Conservation (phyloP, 169 alveolate species). For the Plasmodium ovale region DNA sequence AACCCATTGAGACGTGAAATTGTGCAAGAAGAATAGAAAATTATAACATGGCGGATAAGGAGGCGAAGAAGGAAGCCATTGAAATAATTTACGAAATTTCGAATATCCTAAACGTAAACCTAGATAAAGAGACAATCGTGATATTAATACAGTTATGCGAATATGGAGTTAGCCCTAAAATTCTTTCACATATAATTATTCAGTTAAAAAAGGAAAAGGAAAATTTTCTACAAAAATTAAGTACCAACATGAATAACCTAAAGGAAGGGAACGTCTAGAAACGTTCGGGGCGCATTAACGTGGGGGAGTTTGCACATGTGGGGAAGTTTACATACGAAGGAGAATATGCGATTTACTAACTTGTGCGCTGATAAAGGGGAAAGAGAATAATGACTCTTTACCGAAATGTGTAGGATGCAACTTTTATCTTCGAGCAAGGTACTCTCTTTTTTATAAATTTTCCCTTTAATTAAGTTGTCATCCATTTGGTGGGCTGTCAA, state of each 20-base stretch:
- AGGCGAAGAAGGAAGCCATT: conserved; percentile 78
- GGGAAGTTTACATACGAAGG: no score
- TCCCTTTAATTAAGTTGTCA: not conserved
- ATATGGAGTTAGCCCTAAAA: conserved; percentile 83
- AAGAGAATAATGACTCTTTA: not conserved
- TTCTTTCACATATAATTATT: conserved; percentile 78
- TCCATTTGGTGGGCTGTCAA: not conserved
- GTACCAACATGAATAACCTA: conserved; percentile 13
- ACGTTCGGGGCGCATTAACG: not conserved
- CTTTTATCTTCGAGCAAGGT: not conserved
- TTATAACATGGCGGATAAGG: conserved; percentile 66
- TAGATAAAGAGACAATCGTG: conserved; percentile 80
- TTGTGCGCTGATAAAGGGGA: no score
- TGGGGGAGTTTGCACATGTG: not conserved
- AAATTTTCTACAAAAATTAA: conserved; percentile 44
- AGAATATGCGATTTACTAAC: no score
- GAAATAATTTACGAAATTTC: conserved; percentile 82
- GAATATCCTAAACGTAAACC: conserved; percentile 79
- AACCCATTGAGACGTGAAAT: no score
- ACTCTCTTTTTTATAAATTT: not conserved
- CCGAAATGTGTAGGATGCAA: not conserved
- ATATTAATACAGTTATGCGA: conserved; percentile 81
- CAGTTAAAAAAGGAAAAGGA: conserved; percentile 77
- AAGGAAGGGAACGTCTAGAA: conserved; percentile 15
- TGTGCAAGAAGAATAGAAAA: no score